phyloP scores from a whole-genome alignment of 352 stramenopile species.

The Globisporangium megalacanthum region DNA sequence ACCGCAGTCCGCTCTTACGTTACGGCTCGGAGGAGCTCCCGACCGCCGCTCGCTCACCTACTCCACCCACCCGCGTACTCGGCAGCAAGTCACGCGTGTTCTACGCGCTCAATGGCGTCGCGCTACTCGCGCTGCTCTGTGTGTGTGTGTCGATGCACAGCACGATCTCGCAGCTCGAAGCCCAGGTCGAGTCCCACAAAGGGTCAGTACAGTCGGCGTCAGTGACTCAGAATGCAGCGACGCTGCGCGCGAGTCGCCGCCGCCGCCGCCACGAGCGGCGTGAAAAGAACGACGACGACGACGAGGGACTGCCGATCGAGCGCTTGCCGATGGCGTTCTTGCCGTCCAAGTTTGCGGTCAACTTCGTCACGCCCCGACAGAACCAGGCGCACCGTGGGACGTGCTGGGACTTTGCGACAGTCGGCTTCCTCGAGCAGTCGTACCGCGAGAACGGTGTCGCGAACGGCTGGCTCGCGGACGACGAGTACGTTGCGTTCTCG shows the following conservation, averaged over 20 bases:
- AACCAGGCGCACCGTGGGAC: conserved; percentile 72
- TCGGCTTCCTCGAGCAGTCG: conserved; percentile 73
- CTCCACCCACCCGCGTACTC: conserved; percentile 4
- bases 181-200: conserved; percentile 16
- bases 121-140: conserved; percentile 46
- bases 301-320: conserved; percentile 11
- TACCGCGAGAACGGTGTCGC: conserved; percentile 62
- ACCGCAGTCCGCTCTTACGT: conserved; percentile 52
- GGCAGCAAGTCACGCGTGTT: conserved; percentile 31
- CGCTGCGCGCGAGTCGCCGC: conserved; percentile 5
- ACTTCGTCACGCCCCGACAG: conserved; percentile 71
- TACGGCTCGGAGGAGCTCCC: conserved; percentile 47
- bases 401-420: conserved; percentile 81
- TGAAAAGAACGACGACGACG: conserved; percentile 1
- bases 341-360: conserved; percentile 73
- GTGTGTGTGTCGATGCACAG: conserved; percentile 70
- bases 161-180: conserved; percentile 51
- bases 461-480: conserved; percentile 57
- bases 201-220: neutral
- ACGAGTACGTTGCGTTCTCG: conserved; percentile 77
- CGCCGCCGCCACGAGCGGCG: conserved; percentile 5
- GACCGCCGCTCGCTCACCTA: conserved; percentile 9
- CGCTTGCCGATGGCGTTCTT: conserved; percentile 61
- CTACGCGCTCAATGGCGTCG: conserved; percentile 53
- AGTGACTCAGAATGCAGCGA: neutral